Conservation (phyloP, 371 early-diverging fungal species). For the Haplosporangium sp. region DNA sequence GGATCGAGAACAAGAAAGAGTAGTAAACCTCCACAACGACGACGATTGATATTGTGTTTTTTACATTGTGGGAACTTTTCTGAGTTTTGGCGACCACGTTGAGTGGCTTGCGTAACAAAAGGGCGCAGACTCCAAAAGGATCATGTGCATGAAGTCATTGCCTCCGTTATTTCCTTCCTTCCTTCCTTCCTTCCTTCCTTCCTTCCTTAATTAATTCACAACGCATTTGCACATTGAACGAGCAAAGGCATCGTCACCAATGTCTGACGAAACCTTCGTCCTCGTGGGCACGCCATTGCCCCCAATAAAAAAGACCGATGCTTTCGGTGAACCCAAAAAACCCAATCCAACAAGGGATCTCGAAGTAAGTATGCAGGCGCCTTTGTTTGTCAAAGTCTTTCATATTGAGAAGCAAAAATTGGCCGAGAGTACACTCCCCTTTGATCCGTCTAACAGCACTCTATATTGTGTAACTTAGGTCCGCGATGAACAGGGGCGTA, state of each 20-base stretch:
- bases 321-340: slow-evolving; percentile 22
- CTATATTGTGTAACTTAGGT: slow-evolving; percentile 57
- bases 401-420: neutral
- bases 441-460: neutral
- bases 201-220: neutral
- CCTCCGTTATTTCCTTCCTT: neutral
- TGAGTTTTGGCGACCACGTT: neutral
- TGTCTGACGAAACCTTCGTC: slow-evolving; percentile 37
- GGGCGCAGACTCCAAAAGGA: neutral
- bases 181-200: neutral
- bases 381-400: too few relatives aligned
- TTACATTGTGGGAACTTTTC: neutral
- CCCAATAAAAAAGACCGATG: slow-evolving; percentile 28
- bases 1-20: slow-evolving; percentile 33
- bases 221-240: too few relatives aligned
- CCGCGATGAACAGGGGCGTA: slow-evolving; percentile 86
- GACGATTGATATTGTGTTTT: neutral
- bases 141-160: neutral
- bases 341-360: slow-evolving; percentile 36
- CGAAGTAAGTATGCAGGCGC: slow-evolving; percentile 25
- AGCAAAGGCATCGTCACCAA: neutral
- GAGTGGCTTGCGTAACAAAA: neutral
- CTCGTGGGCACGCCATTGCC: slow-evolving; percentile 48
- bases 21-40: neutral
- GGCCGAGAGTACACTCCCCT: neutral